Conservation (phyloP, 2,329 filamentous ascomycete genomes). For the Fusarium stilboides region DNA sequence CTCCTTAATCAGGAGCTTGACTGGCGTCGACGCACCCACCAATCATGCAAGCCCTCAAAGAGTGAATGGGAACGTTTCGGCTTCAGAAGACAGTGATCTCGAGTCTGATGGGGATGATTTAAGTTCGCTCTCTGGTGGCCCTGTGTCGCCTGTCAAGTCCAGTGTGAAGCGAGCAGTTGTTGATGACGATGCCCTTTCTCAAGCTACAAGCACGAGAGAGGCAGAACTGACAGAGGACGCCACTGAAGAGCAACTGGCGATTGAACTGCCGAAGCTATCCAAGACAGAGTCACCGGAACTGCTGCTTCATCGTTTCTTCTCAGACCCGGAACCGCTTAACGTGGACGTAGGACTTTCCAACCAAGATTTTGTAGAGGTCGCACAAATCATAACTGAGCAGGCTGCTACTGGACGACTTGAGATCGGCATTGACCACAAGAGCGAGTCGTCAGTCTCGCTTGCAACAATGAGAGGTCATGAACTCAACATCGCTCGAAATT, state of each 20-base stretch:
- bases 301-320: constrained; percentile 69
- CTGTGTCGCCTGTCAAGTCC: constrained; percentile 66
- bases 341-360: constrained; percentile 65
- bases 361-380: constrained; percentile 75
- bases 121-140: constrained; percentile 65
- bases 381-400: constrained; percentile 81
- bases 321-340: constrained; percentile 69
- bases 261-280: constrained; percentile 66
- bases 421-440: constrained; percentile 48
- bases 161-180: constrained; percentile 61
- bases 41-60: constrained; percentile 57
- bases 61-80: constrained; percentile 56
- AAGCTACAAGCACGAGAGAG: constrained; percentile 67
- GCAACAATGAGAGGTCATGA: constrained; percentile 58
- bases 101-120: constrained; percentile 71
- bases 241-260: constrained; percentile 62
- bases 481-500: constrained; percentile 63
- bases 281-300: constrained; percentile 65
- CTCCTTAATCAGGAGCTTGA: constrained; percentile 49
- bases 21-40: constrained; percentile 46
- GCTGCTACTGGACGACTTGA: constrained; percentile 68
- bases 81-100: constrained; percentile 65
- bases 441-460: constrained; percentile 41
- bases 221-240: constrained; percentile 62
- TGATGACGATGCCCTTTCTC: constrained; percentile 70